Evolutionary conservation across 257 asterid genomes (phyloP).

Genomic region (Parsonsia alboflavescens): DNA sequence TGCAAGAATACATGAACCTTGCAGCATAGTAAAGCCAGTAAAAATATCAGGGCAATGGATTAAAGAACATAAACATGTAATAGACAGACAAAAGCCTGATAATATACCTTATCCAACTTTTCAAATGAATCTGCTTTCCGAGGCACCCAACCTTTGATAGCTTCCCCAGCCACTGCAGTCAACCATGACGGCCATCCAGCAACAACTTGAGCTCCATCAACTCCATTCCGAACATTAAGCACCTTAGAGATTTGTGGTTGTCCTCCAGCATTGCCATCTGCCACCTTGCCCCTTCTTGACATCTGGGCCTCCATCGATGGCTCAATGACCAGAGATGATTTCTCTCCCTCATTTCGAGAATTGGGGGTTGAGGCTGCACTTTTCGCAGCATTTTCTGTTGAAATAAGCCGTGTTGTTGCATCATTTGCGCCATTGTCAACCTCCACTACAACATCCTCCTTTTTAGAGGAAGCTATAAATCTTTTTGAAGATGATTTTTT

Average conservation of each 20-base stretch:
- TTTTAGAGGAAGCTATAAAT: conserved; percentile 39
- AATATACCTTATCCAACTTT: conserved; percentile 79
- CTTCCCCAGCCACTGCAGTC: conserved; percentile 85
- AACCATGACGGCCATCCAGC: conserved; percentile 97
- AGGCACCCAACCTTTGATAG: conserved; percentile 92
- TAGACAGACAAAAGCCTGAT: background rate
- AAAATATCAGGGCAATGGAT: background rate
- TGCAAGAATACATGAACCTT: background rate
- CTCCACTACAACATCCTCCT: conserved; percentile 50
- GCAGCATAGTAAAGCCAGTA: background rate
- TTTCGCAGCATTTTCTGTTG: conserved; percentile 47
- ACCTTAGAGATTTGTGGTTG: conserved; percentile 56
- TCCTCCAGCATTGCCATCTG: conserved; percentile 26
- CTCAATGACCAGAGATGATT: conserved; percentile 38
- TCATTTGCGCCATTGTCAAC: conserved; percentile 59
- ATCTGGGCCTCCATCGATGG: conserved; percentile 29
- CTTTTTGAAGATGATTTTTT: conserved; percentile 54
- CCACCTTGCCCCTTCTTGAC: conserved; percentile 22
- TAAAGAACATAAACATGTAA: background rate
- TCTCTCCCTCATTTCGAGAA: conserved; percentile 41
- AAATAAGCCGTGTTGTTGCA: conserved; percentile 52
- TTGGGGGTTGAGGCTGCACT: conserved; percentile 62
- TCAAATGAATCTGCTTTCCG: conserved; percentile 84
- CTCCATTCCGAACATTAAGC: conserved; percentile 55
- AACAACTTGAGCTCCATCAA: conserved; percentile 69